These are phyloP conservation scores for Paraphoma chrysanthemicola DNA, from an alignment of 2,329 filamentous ascomycete species.

Conservation along the genomic window DNA sequence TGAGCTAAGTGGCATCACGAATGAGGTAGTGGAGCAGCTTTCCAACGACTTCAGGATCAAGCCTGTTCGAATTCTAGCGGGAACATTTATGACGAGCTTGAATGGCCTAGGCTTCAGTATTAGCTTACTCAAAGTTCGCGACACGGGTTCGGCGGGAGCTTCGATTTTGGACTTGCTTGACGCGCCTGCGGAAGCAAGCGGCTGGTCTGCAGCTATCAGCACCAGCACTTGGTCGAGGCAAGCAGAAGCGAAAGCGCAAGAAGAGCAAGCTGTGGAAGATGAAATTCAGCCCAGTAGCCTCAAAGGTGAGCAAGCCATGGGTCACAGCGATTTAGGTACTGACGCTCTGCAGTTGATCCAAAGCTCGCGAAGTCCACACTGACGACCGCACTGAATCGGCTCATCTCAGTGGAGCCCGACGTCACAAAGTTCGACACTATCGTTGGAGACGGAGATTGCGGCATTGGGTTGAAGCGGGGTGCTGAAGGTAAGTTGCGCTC, in stretches of 20 bases:
- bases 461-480: slow-evolving; percentile 83
- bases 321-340: slow-evolving; percentile 1
- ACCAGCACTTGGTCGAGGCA: slow-evolving; percentile 65
- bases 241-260: slow-evolving; percentile 50
- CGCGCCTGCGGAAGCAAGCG: slow-evolving; percentile 70
- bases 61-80: slow-evolving; percentile 67
- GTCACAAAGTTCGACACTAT: slow-evolving; percentile 77
- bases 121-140: slow-evolving; percentile 68
- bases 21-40: slow-evolving; percentile 70
- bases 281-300: slow-evolving; percentile 62
- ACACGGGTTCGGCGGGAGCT: slow-evolving; percentile 64
- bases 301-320: slow-evolving; percentile 48
- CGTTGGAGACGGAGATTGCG: slow-evolving; percentile 90
- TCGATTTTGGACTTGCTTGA: slow-evolving; percentile 73
- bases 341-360: slow-evolving; percentile 57
- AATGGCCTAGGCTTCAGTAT: slow-evolving; percentile 76
- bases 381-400: slow-evolving; percentile 62
- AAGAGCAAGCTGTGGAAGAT: slow-evolving; percentile 50
- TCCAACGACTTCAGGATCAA: slow-evolving; percentile 65
- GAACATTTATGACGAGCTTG: slow-evolving; percentile 75
- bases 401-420: slow-evolving; percentile 70
- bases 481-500: slow-evolving; percentile 66
- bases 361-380: slow-evolving; percentile 59
- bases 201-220: slow-evolving; percentile 69
- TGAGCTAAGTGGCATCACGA: slow-evolving; percentile 74